Base-by-base conservation (phyloP, 2,329 filamentous ascomycete species). In the Amauroascus verrucosus region DNA sequence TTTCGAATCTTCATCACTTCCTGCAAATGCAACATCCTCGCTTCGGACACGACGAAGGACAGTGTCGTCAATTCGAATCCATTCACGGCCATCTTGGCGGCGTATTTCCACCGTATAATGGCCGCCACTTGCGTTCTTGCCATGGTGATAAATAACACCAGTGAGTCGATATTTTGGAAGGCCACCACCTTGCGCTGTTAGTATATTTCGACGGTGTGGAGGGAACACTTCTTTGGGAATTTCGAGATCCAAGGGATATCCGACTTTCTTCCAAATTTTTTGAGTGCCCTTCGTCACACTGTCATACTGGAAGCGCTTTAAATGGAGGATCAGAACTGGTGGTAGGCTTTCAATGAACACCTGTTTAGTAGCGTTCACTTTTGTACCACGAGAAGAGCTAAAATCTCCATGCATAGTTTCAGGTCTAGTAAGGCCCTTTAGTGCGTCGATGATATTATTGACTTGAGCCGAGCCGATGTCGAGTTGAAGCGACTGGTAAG, bases 81-180 rank as follows among this genome's bases (percentile, higher is more conserved):
- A 98, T 69, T 96, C 90, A 20, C 81, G 81, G n/a, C 85, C 88
- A 65, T 98, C 93, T 69, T 97, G 91, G 49, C 93, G 85, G 54
- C 90, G 83, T 38, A 96, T 85, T 67, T 98, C 93, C n/a, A 94
- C 91, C 1, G 93, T 98, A 70, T 98, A 98, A 68, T 98, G 93
- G 2, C 93, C 93, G 50, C 88, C 90, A 58, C 86, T 94, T 33
- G 93, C 93, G 62, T 94, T 95, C 75, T 95, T 96, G 56, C 93
- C 93, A 62, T 98, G 93, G 64, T 98, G 93, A 66, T 98, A 98
- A 20, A 98, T 89, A 28, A 95, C 93, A 18, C 85, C 86, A 58
- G 84, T 93, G 13, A 98, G 79, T 48, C 82, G 83, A 70, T 97
- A 98, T 65, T 84, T 86, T 3, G 90, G 89, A 56, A 87, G 75